Conservation (phyloP, 176 grass and related monocot species). For the Musa acuminata region DNA sequence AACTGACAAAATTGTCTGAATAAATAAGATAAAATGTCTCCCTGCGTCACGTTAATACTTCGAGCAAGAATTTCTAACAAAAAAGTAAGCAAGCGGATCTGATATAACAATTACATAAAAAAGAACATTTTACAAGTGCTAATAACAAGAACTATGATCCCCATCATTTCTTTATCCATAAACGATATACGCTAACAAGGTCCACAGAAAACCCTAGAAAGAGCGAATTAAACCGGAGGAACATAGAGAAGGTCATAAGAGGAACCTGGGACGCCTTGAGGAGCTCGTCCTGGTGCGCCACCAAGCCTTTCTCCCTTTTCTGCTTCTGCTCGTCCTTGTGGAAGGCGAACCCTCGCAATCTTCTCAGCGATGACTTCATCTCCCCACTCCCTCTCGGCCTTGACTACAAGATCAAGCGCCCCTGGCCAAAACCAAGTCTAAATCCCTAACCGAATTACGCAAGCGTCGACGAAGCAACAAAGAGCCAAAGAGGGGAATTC, state of each 20-base stretch:
- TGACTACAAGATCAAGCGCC: neutral
- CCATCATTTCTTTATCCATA: neutral
- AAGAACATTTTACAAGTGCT: neutral
- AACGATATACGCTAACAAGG: no score
- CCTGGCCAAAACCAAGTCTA: neutral
- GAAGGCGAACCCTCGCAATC: slow-evolving; percentile 44
- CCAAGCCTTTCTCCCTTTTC: slow-evolving; percentile 36
- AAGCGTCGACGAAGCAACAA: neutral
- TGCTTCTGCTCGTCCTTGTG: slow-evolving; percentile 29
- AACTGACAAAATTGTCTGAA: no score
- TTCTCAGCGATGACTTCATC: slow-evolving; percentile 92
- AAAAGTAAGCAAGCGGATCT: neutral
- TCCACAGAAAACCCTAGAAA: neutral
- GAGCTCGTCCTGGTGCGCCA: slow-evolving; percentile 81
- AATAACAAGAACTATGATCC: no score
- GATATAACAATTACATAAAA: neutral
- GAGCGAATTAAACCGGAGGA: neutral
- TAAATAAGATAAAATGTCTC: no score
- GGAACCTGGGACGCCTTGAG: slow-evolving; percentile 51
- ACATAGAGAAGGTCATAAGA: neutral
- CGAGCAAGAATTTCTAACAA: neutral
- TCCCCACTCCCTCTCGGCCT: neutral
- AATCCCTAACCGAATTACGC: neutral
- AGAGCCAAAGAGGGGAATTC: neutral
- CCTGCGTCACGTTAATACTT: neutral